Conservation (phyloP, 192 early-diverging fungal species). For the Umbelopsis ramanniana region DNA sequence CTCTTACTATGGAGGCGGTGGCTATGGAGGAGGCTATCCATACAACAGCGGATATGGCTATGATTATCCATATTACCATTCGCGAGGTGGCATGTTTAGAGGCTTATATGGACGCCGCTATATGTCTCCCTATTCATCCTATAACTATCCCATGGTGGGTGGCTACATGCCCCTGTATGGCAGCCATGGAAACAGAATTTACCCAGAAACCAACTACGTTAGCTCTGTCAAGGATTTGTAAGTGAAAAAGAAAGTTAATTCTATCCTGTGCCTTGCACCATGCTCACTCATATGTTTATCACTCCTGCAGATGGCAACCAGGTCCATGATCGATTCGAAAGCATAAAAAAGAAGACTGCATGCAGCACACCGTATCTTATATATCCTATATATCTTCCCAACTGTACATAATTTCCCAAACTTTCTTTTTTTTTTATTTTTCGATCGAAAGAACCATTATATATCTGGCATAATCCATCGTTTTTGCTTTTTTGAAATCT, state of each 20-base stretch:
- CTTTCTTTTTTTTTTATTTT: background rate
- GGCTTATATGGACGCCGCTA: conserved; percentile 4
- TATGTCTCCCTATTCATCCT: conserved; percentile 20
- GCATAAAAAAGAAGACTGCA: conserved; percentile 6
- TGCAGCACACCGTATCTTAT: background rate
- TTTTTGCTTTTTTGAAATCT: background rate
- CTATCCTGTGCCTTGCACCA: background rate
- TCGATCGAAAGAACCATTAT: background rate
- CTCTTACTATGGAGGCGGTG: background rate
- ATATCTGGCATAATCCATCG: background rate
- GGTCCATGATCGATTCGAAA: conserved; percentile 11
- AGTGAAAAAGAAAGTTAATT: background rate
- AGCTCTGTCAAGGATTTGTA: conserved; percentile 22
- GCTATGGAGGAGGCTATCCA: conserved; percentile 1
- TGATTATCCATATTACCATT: conserved; percentile 6
- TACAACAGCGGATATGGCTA: conserved; percentile 7
- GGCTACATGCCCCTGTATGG: conserved; percentile 18
- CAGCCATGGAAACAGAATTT: conserved; percentile 17
- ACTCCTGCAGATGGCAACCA: conserved; percentile 9
- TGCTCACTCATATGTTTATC: background rate
- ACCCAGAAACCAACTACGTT: conserved; percentile 17
- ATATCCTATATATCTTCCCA: background rate
- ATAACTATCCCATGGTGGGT: conserved; percentile 18
- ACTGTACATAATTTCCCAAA: background rate
- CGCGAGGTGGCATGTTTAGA: conserved; percentile 4